These are phyloP conservation scores for Immersiporthe knoxdaviesiana DNA, from an alignment of 2,329 filamentous ascomycete species.

Conservation along the genomic window DNA sequence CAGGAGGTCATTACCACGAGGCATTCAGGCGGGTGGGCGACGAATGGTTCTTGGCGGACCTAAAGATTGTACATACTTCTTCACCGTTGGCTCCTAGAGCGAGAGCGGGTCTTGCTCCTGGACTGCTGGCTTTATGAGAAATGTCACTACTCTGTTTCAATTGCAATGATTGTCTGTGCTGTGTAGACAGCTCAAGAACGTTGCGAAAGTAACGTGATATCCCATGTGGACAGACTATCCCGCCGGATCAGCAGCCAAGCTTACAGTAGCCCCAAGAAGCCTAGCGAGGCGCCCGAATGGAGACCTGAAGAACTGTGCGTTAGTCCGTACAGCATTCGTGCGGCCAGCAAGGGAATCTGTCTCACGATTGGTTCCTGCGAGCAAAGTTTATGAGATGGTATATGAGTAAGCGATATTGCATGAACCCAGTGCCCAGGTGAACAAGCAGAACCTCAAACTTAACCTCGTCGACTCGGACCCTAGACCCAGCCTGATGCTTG, in stretches of 20 bases:
- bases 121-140: neutral
- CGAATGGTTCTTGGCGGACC: constrained; percentile 27
- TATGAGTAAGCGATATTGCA: neutral
- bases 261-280: neutral
- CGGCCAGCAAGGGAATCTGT: neutral
- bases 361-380: neutral
- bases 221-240: neutral
- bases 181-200: neutral
- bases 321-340: neutral
- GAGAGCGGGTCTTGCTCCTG: neutral
- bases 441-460: neutral
- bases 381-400: neutral
- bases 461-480: neutral
- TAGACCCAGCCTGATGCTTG: neutral
- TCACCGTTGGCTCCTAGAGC: constrained; percentile 8
- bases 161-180: neutral
- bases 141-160: neutral
- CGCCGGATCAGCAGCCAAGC: neutral
- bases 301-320: neutral
- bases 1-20: constrained; percentile 27
- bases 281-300: neutral
- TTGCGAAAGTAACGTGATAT: neutral
- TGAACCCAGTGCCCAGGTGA: neutral
- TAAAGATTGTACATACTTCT: constrained; percentile 14
- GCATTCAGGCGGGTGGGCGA: constrained; percentile 21